Evolutionary conservation across 148 eudicot genomes (phyloP).

Genomic region (Amaranthus palmeri): DNA sequence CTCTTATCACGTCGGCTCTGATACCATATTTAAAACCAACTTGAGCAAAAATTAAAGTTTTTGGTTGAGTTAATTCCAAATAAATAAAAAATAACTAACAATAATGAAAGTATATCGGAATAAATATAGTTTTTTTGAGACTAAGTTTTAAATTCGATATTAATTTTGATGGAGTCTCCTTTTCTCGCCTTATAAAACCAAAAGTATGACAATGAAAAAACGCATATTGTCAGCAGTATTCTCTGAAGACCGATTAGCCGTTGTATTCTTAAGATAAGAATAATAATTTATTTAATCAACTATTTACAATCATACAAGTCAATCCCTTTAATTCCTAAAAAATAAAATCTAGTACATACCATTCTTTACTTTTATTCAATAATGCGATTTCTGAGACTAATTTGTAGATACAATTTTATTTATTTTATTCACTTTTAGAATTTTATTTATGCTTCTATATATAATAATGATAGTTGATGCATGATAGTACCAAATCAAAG

Average conservation of each 20-base stretch:
- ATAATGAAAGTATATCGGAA: too few relatives aligned
- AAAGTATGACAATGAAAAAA: background rate
- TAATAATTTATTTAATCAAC: too few relatives aligned
- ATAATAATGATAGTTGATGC: background rate
- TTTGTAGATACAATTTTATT: constrained; percentile 1
- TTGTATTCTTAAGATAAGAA: background rate
- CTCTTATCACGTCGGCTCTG: too few relatives aligned
- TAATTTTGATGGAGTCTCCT: too few relatives aligned
- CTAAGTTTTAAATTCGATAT: too few relatives aligned
- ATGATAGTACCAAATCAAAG: constrained; percentile 6
- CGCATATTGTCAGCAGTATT: constrained; percentile 22
- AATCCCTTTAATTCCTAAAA: constrained; percentile 4
- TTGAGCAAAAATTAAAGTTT: too few relatives aligned
- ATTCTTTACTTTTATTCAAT: background rate
- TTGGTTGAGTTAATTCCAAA: too few relatives aligned
- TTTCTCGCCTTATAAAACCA: background rate
- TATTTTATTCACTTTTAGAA: background rate
- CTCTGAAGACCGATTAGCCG: constrained; percentile 7
- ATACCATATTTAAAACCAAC: too few relatives aligned
- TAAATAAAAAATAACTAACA: too few relatives aligned
- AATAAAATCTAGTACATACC: background rate
- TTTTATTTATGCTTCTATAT: background rate
- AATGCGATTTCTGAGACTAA: background rate
- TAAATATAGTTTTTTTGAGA: too few relatives aligned
- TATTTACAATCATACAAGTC: background rate